Percentiles rank a stretch among this genome's conserved stretches.
These are phyloP conservation scores for Ustilago trichophora DNA, from an alignment of 1,284 basidiomycete species.

Conservation along the genomic window DNA sequence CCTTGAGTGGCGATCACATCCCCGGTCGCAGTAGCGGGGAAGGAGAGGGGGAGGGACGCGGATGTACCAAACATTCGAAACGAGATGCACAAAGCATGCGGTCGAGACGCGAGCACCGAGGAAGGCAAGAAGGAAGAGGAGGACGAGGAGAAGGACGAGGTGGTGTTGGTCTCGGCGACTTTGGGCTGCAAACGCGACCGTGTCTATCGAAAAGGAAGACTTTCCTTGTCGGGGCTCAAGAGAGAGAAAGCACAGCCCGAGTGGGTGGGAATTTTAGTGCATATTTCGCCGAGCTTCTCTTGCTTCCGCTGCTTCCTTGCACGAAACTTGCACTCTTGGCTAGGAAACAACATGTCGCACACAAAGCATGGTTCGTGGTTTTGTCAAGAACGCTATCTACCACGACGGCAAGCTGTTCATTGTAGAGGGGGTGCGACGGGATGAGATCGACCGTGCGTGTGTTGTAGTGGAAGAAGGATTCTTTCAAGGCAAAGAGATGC, in stretches of 20 bases:
- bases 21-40: no score
- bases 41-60: no score
- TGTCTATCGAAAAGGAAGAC: no score
- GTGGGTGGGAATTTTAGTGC: constrained; percentile 15
- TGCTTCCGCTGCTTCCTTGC: not conserved
- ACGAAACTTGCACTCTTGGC: no score
- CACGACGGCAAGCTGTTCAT: no score
- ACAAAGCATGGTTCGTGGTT: not conserved
- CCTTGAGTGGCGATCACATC: no score
- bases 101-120: constrained; percentile 12
- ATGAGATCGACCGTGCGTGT: not conserved
- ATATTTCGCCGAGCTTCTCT: constrained; percentile 30
- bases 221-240: not conserved
- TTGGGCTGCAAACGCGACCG: constrained; percentile 10
- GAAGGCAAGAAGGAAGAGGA: not conserved
- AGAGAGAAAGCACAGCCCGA: constrained; percentile 7
- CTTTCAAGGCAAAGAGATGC: not conserved
- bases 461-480: not conserved
- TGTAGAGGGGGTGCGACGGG: no score
- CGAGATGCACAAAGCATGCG: constrained; percentile 24
- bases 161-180: constrained; percentile 32
- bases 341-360: no score
- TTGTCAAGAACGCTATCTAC: no score
- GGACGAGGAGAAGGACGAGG: not conserved
- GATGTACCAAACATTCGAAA: not conserved